Base-by-base conservation (phyloP, 2,329 filamentous ascomycete genomes). In the Cordyceps farinosa region DNA sequence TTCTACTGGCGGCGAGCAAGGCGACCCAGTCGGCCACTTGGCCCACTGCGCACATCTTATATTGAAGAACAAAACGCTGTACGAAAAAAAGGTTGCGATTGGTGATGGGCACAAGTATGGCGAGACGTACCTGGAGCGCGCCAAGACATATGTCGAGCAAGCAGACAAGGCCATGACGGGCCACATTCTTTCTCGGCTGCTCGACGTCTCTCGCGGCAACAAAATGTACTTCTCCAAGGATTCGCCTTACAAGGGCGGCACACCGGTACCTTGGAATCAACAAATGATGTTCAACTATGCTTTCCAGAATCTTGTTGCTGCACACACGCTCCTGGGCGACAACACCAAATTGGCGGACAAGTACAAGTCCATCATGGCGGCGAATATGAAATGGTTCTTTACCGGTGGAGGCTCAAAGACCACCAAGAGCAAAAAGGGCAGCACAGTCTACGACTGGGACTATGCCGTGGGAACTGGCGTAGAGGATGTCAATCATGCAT, bases 11-110 rank as follows among this genome's bases (percentile, higher is more conserved):
- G 54, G 54, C 40, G 54, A 57, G 54, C 54, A 57, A n/a, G 54
- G 54, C 40, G 54, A 57, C 27, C 54, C 54, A 8, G 54, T 57
- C n/a, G 54, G 54, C 40, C 54, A 57, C n/a, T 36, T 57, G n/a
- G 54, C 54, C 27, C 9, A 13, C 38, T 57, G 54, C 44, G 54
- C 54, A 3, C 15, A 57, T 34, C 54, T 57, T n/a, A 57, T 57
- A 9, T 15, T 57, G n/a, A 30, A 57, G 17, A 11, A 45, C 15
- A 22, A 44, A 34, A 48, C n/a, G 13, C 15, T 57, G 9, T 27
- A 57, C 40, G 9, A 27, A n/a, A 48, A 47, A 30, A 34, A 2
- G 3, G 44, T 48, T 15, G 38, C 54, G 3, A 48, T 45, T n/a
- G 54, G 54, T 11, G 54, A 57, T 27, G 27, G 6, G 29, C 15